Evolutionary conservation across 2,329 filamentous ascomycete species (phyloP).

Genomic region (Dryadomyces quercivorus): DNA sequence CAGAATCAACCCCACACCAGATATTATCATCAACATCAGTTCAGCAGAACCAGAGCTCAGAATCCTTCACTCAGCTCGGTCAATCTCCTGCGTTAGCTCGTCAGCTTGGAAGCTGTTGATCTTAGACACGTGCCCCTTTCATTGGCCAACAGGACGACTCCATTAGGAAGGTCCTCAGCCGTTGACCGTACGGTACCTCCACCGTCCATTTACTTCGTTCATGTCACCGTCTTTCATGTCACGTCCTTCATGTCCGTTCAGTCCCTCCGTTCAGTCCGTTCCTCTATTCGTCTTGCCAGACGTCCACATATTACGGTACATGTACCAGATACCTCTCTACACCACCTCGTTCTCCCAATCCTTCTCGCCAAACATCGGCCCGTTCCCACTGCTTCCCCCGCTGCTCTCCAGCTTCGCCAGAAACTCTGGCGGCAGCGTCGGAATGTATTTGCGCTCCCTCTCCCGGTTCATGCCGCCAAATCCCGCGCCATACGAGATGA

Average conservation of each 20-base stretch:
- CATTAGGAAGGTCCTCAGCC: background rate
- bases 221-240: too few species aligned
- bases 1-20: too few species aligned
- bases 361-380: slow-evolving; percentile 48
- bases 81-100: background rate
- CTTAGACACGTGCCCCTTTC: background rate
- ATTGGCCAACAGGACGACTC: background rate
- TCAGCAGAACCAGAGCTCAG: too few species aligned
- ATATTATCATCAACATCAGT: too few species aligned
- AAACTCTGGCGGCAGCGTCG: slow-evolving; percentile 88
- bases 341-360: slow-evolving; percentile 58
- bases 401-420: slow-evolving; percentile 68
- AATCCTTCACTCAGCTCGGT: background rate
- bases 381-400: slow-evolving; percentile 26
- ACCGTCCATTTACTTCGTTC: background rate
- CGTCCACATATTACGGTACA: too few species aligned
- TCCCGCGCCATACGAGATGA: slow-evolving; percentile 86
- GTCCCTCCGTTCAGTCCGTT: too few species aligned
- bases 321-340: slow-evolving; percentile 13
- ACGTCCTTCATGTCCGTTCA: background rate
- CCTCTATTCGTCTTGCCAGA: too few species aligned
- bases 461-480: slow-evolving; percentile 89
- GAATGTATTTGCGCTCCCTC: slow-evolving; percentile 87
- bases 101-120: background rate
- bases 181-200: background rate